phyloP scores from a whole-genome alignment of 148 eudicot species.

The Diospyros lotus region DNA sequence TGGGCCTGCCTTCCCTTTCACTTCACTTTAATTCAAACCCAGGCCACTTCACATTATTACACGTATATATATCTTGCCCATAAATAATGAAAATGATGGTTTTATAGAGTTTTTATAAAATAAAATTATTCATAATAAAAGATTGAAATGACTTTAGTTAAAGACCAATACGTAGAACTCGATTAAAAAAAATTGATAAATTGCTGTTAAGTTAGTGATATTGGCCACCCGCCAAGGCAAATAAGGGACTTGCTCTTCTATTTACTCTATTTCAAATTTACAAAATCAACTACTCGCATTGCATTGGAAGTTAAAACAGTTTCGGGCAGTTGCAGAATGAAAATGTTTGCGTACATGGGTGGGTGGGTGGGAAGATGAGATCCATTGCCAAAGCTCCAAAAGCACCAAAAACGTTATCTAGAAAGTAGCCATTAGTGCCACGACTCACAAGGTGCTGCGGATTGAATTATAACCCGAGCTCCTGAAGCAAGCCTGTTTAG shows the following conservation, averaged over 20 bases:
- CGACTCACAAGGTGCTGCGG: conserved; percentile 28
- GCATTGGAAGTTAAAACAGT: not conserved
- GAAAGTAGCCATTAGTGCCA: conserved; percentile 12
- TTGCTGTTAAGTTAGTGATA: too few species aligned
- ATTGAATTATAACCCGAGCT: conserved; percentile 87
- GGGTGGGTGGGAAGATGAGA: not conserved
- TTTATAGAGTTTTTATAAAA: too few species aligned
- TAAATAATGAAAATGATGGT: too few species aligned
- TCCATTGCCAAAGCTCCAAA: not conserved
- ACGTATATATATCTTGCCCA: too few species aligned
- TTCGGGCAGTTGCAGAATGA: not conserved
- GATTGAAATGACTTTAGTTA: too few species aligned
- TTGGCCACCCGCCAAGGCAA: not conserved
- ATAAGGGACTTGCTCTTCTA: not conserved
- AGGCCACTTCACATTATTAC: too few species aligned
- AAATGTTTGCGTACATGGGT: not conserved
- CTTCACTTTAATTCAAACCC: too few species aligned
- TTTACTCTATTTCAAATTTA: not conserved
- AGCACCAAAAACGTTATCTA: not conserved
- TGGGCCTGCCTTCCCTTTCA: too few species aligned
- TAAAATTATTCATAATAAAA: too few species aligned
- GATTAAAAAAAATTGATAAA: too few species aligned
- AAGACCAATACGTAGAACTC: too few species aligned
- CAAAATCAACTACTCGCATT: not conserved
- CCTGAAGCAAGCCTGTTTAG: conserved; percentile 94